Evolutionary conservation across 805 yeast genomes (phyloP), one percentile per base, ranked within the genome.

Genomic region (Candida coleopterorum): DNA sequence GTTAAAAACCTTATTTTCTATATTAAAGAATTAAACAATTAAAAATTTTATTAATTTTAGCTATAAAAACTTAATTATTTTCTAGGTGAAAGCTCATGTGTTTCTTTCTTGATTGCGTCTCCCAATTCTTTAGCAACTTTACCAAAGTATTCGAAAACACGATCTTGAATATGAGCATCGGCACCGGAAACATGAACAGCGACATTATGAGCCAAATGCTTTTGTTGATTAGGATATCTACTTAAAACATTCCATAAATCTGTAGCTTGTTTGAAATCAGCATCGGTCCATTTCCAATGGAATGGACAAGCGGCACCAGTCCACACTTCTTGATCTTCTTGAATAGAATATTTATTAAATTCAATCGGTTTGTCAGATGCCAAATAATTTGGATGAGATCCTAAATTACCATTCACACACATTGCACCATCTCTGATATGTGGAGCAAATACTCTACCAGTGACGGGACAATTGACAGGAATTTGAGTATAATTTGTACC

Each of bases 381-480:
- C 41, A 80, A 64, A 61, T 86, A 85, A 63, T 82, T 83, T 56
- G 95, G 93, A 46, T 77, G 75, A 38, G 74, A 63, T 27, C 94
- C 95, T 54, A 81, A 74, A 66, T 86, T 86, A 38, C 73, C 73
- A 49, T 67, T 62, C 34, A 67, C 69, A 36, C 35, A 47, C 88
- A 81, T 80, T 31, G 79, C 74, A 60, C 96, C 96, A 57, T 86
- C 95, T 66, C 95, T 77, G 49, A 80, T 74, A 50, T 78, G 80
- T 20, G 95, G 95, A 56, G 64, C 64, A 56, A 49, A 68, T 17
- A 65, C 70, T 29, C 53, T 51, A 35, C 69, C 71, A 33, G 70
- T 50, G 26, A 67, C 61, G 40, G 96, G 95, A 61, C 94, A 83
- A 60, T 86, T 86, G 49, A 85, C 88, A n/a, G 96, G 96, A 40